Evolutionary conservation across 2,329 filamentous ascomycete species (phyloP).

Genomic region (Calonectria crousiana): DNA sequence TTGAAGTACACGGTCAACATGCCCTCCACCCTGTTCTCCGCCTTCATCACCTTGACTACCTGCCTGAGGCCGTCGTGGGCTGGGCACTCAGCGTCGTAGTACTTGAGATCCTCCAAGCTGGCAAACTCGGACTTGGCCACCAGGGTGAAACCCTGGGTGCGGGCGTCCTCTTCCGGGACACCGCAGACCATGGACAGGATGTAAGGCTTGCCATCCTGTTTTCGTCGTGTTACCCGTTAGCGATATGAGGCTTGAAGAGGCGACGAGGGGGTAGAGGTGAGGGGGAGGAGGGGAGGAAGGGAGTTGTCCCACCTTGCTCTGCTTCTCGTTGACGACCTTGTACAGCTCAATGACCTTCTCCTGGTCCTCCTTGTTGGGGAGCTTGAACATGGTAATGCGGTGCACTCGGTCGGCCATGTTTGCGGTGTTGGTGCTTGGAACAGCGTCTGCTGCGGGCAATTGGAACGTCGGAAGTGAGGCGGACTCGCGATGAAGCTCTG

Average conservation of each 20-base stretch:
- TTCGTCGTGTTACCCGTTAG: conserved; percentile 8
- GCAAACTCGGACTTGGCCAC: conserved; percentile 73
- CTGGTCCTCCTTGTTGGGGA: conserved; percentile 58
- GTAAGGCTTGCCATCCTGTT: conserved; percentile 79
- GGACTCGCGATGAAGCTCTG: not conserved
- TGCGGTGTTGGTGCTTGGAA: conserved; percentile 11
- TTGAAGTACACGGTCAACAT: conserved; percentile 57
- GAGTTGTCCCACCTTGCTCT: conserved; percentile 54
- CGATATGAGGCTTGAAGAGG: not conserved
- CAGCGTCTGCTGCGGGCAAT: conserved; percentile 3
- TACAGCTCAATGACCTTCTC: conserved; percentile 60
- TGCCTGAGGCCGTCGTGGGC: conserved; percentile 58
- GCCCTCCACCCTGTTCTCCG: conserved; percentile 52
- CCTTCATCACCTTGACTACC: conserved; percentile 46
- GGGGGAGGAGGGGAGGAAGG: not conserved
- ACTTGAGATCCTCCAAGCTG: conserved; percentile 75
- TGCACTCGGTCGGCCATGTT: conserved; percentile 59
- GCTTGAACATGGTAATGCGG: conserved; percentile 67
- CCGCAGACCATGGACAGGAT: conserved; percentile 70
- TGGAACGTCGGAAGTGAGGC: not conserved
- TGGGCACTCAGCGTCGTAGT: conserved; percentile 70
- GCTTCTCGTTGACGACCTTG: conserved; percentile 52
- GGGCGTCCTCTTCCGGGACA: conserved; percentile 66
- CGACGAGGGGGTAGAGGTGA: not conserved
- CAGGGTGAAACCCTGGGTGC: conserved; percentile 75